These are phyloP conservation scores for Cladobotryum protrusum DNA, from an alignment of 2,329 filamentous ascomycete species.

Conservation along the genomic window DNA sequence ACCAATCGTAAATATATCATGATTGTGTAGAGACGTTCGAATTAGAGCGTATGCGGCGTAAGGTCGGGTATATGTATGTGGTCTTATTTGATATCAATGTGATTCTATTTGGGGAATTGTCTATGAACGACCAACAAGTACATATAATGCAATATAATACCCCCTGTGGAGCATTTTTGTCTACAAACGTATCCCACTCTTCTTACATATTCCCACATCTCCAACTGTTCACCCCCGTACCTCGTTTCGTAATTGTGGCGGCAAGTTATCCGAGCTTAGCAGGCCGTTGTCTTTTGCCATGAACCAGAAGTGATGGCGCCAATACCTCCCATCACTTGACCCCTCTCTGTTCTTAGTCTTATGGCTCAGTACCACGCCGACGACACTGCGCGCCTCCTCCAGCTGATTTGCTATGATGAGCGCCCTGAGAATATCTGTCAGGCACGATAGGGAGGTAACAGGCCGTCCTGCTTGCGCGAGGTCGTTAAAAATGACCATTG, in stretches of 20 bases:
- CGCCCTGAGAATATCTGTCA: slow-evolving; percentile 36
- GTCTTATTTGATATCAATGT: too few species aligned
- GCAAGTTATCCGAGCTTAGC: slow-evolving; percentile 21
- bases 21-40: too few species aligned
- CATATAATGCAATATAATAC: background rate
- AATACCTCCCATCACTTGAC: slow-evolving; percentile 28
- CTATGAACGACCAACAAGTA: background rate
- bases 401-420: slow-evolving; percentile 21
- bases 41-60: too few species aligned
- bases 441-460: slow-evolving; percentile 36
- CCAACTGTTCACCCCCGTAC: too few species aligned
- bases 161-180: background rate
- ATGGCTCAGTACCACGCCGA: slow-evolving; percentile 23
- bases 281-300: slow-evolving; percentile 36
- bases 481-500: slow-evolving; percentile 43
- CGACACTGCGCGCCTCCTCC: slow-evolving; percentile 27
- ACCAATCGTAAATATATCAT: slow-evolving; percentile 9
- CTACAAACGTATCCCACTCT: background rate
- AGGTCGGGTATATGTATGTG: too few species aligned
- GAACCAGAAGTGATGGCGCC: slow-evolving; percentile 46
- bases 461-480: slow-evolving; percentile 34
- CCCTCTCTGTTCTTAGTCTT: slow-evolving; percentile 20
- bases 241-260: slow-evolving; percentile 13
- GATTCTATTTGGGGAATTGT: background rate
- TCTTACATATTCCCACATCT: too few species aligned